These are phyloP conservation scores for Erigeron canadensis DNA, from an alignment of 129 eudicot genomes.

Conservation along the genomic window DNA sequence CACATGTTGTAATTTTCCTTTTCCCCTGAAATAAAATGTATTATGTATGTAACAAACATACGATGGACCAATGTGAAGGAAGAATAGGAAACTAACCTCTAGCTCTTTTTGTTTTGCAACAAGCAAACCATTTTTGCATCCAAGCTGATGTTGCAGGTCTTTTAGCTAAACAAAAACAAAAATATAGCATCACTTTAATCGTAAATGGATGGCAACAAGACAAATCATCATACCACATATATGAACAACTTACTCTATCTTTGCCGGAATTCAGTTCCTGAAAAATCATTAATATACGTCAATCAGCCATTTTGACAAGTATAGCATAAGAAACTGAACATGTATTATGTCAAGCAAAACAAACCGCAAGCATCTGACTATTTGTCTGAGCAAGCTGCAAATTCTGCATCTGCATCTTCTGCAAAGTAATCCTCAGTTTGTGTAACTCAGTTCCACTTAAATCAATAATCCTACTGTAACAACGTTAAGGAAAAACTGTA, in stretches of 20 bases:
- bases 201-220: background rate
- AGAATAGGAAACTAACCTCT: slow-evolving; percentile 42
- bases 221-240: background rate
- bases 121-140: slow-evolving; percentile 61
- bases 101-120: slow-evolving; percentile 41
- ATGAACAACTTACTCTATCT: slow-evolving; percentile 52
- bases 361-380: slow-evolving; percentile 59
- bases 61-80: background rate
- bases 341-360: slow-evolving; percentile 26
- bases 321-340: background rate
- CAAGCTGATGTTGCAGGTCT: slow-evolving; percentile 57
- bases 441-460: slow-evolving; percentile 52
- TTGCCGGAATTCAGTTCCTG: slow-evolving; percentile 65
- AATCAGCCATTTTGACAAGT: slow-evolving; percentile 5
- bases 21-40: slow-evolving; percentile 44
- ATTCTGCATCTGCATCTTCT: slow-evolving; percentile 71
- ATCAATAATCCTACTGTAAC: slow-evolving; percentile 60
- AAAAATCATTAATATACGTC: slow-evolving; percentile 11
- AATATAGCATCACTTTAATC: background rate
- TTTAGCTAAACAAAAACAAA: slow-evolving; percentile 42
- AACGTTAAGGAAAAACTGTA: slow-evolving; percentile 26
- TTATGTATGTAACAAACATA: background rate
- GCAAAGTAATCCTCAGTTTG: slow-evolving; percentile 57
- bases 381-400: slow-evolving; percentile 61
- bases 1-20: slow-evolving; percentile 28